Percentiles rank a stretch among this genome's conserved stretches.
These are phyloP conservation scores for Xylaria sp. DNA, from an alignment of 2,329 filamentous ascomycete species.

Conservation along the genomic window DNA sequence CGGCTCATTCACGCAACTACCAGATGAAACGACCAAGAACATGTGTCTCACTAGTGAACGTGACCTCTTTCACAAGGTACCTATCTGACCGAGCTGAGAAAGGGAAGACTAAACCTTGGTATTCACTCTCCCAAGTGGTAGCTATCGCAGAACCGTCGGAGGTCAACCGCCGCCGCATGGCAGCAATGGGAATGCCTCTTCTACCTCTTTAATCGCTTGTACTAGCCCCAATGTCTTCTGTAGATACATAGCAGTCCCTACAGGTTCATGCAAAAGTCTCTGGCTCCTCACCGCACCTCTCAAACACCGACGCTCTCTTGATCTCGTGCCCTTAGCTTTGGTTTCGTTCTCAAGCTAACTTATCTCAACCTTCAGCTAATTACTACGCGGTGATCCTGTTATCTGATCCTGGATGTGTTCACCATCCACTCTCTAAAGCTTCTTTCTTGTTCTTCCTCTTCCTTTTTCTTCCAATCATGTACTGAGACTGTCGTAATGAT, in stretches of 20 bases:
- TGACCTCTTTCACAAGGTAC: conserved; percentile 30
- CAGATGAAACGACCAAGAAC: conserved; percentile 41
- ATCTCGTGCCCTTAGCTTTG: conserved; percentile 49
- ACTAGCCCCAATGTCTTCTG: conserved; percentile 10
- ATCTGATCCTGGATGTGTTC: conserved; percentile 51
- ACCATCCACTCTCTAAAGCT: conserved; percentile 61
- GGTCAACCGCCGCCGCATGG: conserved; percentile 24
- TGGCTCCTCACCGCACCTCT: conserved; percentile 34
- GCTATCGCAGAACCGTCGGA: conserved; percentile 34
- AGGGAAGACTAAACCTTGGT: neutral
- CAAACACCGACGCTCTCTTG: conserved; percentile 35
- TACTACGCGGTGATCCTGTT: conserved; percentile 47
- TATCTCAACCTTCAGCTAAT: conserved; percentile 45
- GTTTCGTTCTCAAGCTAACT: conserved; percentile 44
- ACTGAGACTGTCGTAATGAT: conserved; percentile 60
- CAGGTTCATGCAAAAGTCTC: conserved; percentile 29
- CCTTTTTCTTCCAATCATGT: conserved; percentile 59
- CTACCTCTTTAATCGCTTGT: neutral
- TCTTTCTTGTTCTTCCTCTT: conserved; percentile 49
- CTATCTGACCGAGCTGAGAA: neutral
- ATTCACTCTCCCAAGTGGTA: conserved; percentile 30
- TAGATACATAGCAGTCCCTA: conserved; percentile 35
- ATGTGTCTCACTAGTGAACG: conserved; percentile 45
- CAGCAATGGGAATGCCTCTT: conserved; percentile 21
- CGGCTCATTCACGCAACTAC: conserved; percentile 43